These are phyloP conservation scores for Babesia ovata DNA, from an alignment of 169 alveolate species.

Conservation along the genomic window DNA sequence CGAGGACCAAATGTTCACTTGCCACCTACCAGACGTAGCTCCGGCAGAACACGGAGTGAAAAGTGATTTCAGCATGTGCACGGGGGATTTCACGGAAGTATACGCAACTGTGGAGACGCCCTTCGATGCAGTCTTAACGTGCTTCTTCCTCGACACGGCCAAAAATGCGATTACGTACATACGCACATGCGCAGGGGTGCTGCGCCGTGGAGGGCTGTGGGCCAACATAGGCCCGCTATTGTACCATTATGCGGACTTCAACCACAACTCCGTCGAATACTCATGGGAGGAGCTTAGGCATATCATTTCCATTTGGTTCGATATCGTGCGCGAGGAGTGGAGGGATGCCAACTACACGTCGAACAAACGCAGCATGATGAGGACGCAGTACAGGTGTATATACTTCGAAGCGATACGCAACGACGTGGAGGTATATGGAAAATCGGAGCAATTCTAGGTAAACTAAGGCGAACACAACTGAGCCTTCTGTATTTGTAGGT, in stretches of 20 bases:
- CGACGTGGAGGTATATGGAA: constrained; percentile 60
- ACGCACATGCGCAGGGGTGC: constrained; percentile 89
- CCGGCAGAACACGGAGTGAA: constrained; percentile 76
- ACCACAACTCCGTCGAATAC: constrained; percentile 90
- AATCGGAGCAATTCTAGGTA: constrained; percentile 36
- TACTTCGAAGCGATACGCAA: constrained; percentile 87
- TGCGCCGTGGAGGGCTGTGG: constrained; percentile 94
- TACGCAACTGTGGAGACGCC: constrained; percentile 70
- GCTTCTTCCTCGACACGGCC: constrained; percentile 98
- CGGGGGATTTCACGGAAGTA: constrained; percentile 96
- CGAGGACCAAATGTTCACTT: constrained; percentile 85
- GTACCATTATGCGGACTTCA: constrained; percentile 93
- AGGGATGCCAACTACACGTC: constrained; percentile 87
- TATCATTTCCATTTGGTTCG: constrained; percentile 82
- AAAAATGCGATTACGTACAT: constrained; percentile 93
- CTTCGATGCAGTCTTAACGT: constrained; percentile 94
- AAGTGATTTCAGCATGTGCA: constrained; percentile 93
- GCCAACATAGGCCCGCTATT: constrained; percentile 97
- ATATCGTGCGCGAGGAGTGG: constrained; percentile 80
- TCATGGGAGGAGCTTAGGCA: constrained; percentile 91
- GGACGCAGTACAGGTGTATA: constrained; percentile 87
- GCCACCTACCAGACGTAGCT: constrained; percentile 91
- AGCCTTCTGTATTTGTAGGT: not conserved
- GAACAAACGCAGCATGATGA: constrained; percentile 87
- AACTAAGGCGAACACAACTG: not conserved